phyloP scores from a whole-genome alignment of 1,139 yeast species.

The Geotrichum candidum region DNA sequence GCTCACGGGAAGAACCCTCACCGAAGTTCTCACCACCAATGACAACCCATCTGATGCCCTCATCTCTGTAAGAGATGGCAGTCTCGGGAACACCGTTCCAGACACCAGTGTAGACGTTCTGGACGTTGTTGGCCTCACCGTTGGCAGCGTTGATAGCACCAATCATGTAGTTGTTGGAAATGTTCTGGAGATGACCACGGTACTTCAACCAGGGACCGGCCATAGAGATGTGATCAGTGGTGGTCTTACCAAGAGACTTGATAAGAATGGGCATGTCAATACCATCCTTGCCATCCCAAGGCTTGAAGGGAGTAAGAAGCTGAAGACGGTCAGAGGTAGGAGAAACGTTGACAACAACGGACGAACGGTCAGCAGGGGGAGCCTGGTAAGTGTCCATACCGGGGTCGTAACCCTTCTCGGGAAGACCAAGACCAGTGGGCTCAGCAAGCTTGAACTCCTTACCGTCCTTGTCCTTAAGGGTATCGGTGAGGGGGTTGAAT shows the following conservation, averaged over 20 bases:
- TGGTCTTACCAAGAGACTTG: conserved; percentile 95
- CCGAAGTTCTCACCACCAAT: conserved; percentile 98
- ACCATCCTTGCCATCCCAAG: conserved; percentile 77
- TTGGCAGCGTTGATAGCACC: conserved; percentile 97
- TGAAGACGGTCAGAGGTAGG: conserved; percentile 79
- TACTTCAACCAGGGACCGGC: conserved; percentile 99
- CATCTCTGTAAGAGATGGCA: conserved; percentile 90
- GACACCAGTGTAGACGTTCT: conserved; percentile 86
- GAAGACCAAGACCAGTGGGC: conserved; percentile 80
- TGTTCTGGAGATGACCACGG: conserved; percentile 94
- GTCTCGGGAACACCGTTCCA: conserved; percentile 95
- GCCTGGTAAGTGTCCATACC: conserved; percentile 42
- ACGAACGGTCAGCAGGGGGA: conserved; percentile 56
- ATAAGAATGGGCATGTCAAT: conserved; percentile 66
- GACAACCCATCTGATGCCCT: conserved; percentile 85
- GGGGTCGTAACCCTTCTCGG: conserved; percentile 51
- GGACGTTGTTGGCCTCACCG: conserved; percentile 88
- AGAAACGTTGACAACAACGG: conserved; percentile 50
- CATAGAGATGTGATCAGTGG: conserved; percentile 97
- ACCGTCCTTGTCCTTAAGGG: conserved; percentile 61
- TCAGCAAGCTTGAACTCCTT: conserved; percentile 64
- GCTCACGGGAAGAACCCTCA: conserved; percentile 98
- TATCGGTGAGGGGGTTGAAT: conserved; percentile 82
- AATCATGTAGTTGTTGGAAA: conserved; percentile 87
- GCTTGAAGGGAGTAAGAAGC: conserved; percentile 76